These are phyloP conservation scores for Phytophthora sp. DNA, from an alignment of 352 stramenopile genomes.

Conservation along the genomic window DNA sequence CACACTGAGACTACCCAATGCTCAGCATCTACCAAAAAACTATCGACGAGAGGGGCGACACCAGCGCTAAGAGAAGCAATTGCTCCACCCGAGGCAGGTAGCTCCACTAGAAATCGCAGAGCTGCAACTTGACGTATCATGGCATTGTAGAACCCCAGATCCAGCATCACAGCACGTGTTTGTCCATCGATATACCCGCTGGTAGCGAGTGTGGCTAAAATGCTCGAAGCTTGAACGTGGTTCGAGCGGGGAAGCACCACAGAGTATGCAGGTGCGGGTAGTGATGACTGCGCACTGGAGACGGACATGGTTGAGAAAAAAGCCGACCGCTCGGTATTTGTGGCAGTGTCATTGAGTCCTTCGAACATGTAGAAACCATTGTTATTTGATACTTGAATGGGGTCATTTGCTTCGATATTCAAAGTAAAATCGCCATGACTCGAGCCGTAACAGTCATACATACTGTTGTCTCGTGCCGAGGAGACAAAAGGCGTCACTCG, in stretches of 20 bases:
- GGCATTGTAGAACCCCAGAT: slow-evolving; percentile 56
- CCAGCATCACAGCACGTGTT: slow-evolving; percentile 51
- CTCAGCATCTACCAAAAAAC: slow-evolving; percentile 44
- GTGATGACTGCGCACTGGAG: slow-evolving; percentile 19
- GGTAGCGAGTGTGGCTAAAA: slow-evolving; percentile 37
- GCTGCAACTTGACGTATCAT: slow-evolving; percentile 50
- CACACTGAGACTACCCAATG: slow-evolving; percentile 36
- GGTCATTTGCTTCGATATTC: slow-evolving; percentile 1
- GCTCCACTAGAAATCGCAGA: slow-evolving; percentile 56
- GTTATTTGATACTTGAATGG: slow-evolving; percentile 18
- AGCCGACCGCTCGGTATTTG: slow-evolving; percentile 33
- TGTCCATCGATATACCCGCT: slow-evolving; percentile 46
- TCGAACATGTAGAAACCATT: slow-evolving; percentile 33
- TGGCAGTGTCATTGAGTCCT: slow-evolving; percentile 45
- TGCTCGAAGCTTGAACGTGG: slow-evolving; percentile 6
- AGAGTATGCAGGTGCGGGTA: slow-evolving; percentile 53
- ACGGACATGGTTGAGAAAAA: slow-evolving; percentile 51
- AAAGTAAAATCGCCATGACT: slow-evolving; percentile 25
- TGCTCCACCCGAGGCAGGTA: slow-evolving; percentile 48
- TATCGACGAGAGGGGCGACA: slow-evolving; percentile 46
- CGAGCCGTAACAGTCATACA: slow-evolving; percentile 22
- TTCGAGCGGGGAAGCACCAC: slow-evolving; percentile 43
- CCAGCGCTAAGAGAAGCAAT: slow-evolving; percentile 31
- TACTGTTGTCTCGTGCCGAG: not conserved
- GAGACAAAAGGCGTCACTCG: slow-evolving; percentile 41